These are phyloP conservation scores for Alternaria arbusti DNA, from an alignment of 2,329 filamentous ascomycete species.

Conservation along the genomic window DNA sequence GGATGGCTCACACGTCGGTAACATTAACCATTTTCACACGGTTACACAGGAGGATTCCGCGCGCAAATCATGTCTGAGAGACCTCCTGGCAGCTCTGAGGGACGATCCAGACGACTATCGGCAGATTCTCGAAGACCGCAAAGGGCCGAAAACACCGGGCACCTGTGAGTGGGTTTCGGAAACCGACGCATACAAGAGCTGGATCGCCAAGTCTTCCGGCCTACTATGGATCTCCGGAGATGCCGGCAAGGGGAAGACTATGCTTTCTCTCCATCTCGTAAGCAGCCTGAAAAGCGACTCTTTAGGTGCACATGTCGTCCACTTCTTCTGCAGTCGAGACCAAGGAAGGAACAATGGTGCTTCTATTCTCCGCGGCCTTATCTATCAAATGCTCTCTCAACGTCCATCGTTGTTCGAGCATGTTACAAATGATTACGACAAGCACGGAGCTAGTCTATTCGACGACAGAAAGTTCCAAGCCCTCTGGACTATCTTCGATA, in stretches of 20 bases:
- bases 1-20: background rate
- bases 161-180: no score
- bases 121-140: background rate
- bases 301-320: background rate
- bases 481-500: background rate
- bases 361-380: background rate
- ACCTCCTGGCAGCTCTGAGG: background rate
- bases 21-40: background rate
- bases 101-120: background rate
- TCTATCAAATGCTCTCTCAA: background rate
- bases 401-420: background rate
- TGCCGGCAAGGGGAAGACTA: background rate
- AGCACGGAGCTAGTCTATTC: background rate
- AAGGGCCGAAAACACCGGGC: background rate
- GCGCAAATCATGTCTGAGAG: background rate
- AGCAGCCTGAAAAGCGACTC: rapidly evolving
- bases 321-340: background rate
- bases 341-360: background rate
- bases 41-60: no score
- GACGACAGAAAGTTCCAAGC: background rate
- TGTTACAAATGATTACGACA: background rate
- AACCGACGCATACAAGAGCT: no score
- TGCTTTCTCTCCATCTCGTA: background rate
- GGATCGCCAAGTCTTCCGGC: no score
- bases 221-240: background rate